phyloP scores from a whole-genome alignment of 129 eudicot genomes.

The Apium graveolens region DNA sequence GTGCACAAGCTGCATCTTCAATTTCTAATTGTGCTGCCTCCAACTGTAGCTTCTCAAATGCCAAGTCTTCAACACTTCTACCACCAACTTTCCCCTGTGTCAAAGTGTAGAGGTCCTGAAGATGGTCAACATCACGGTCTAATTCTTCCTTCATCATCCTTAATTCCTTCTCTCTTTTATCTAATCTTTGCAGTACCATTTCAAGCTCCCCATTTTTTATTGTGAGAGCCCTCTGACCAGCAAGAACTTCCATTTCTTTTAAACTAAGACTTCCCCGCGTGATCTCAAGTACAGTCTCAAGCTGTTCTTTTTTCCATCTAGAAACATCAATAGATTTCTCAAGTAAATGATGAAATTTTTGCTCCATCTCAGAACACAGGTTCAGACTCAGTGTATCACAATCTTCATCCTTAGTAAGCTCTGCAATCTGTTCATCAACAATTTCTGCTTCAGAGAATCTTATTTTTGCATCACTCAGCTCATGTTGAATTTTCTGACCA shows the following conservation, averaged over 20 bases:
- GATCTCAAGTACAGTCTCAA: conserved; percentile 50
- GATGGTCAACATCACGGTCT: conserved; percentile 33
- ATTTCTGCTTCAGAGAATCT: conserved; percentile 62
- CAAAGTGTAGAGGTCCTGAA: conserved; percentile 43
- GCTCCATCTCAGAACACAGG: conserved; percentile 9
- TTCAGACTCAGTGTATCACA: background rate
- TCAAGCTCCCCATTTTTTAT: conserved; percentile 61
- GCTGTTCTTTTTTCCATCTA: conserved; percentile 54
- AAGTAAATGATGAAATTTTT: background rate
- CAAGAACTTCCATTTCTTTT: conserved; percentile 67
- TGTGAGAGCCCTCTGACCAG: conserved; percentile 46
- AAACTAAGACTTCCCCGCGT: conserved; percentile 49
- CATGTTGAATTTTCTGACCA: conserved; percentile 39
- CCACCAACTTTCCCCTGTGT: conserved; percentile 49
- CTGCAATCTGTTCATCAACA: conserved; percentile 46
- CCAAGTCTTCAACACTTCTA: conserved; percentile 45
- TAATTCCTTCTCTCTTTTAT: conserved; percentile 53
- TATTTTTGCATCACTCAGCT: conserved; percentile 34
- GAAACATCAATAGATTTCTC: conserved; percentile 18
- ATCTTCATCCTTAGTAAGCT: conserved; percentile 42
- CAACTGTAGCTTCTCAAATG: conserved; percentile 59
- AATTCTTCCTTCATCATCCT: conserved; percentile 44
- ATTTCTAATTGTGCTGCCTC: conserved; percentile 87
- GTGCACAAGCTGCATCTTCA: conserved; percentile 75
- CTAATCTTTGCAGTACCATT: conserved; percentile 35